Evolutionary conservation across 2,329 filamentous ascomycete genomes (phyloP).

Genomic region (Epichloe typhina): DNA sequence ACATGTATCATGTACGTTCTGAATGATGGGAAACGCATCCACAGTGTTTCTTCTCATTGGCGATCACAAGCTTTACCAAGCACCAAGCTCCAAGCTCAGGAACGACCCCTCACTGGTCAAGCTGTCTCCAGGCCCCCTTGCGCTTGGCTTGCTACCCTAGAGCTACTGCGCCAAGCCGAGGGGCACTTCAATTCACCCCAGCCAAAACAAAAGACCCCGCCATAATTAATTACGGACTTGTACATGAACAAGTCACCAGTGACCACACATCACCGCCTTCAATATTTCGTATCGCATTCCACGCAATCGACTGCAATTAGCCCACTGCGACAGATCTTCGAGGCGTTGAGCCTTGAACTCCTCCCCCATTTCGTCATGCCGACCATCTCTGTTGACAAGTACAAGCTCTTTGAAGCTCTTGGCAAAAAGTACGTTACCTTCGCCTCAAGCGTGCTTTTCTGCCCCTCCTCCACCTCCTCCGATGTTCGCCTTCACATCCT

Average conservation of each 20-base stretch:
- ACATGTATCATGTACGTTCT: too few species aligned
- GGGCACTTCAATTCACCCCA: background rate
- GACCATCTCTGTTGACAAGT: conserved; percentile 94
- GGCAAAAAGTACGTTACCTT: conserved; percentile 57
- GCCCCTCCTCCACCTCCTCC: background rate
- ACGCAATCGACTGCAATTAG: background rate
- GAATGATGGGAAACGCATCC: too few species aligned
- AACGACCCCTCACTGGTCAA: too few species aligned
- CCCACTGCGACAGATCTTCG: background rate
- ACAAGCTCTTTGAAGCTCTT: conserved; percentile 83
- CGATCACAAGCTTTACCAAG: too few species aligned
- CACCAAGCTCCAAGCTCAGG: too few species aligned
- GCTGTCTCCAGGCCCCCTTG: too few species aligned
- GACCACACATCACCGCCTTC: conserved; percentile 4
- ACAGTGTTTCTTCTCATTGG: too few species aligned
- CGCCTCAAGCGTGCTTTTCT: conserved; percentile 8
- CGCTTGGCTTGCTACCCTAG: too few species aligned
- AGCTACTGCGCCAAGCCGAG: too few species aligned
- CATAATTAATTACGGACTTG: background rate
- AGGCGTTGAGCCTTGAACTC: conserved; percentile 12
- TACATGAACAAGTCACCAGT: background rate
- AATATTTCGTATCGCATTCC: background rate
- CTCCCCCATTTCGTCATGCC: conserved; percentile 51
- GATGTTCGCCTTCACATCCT: background rate
- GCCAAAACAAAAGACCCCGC: conserved; percentile 2